These are phyloP conservation scores for Castanopsis chinensis DNA, from an alignment of 306 rosid species.

Conservation along the genomic window DNA sequence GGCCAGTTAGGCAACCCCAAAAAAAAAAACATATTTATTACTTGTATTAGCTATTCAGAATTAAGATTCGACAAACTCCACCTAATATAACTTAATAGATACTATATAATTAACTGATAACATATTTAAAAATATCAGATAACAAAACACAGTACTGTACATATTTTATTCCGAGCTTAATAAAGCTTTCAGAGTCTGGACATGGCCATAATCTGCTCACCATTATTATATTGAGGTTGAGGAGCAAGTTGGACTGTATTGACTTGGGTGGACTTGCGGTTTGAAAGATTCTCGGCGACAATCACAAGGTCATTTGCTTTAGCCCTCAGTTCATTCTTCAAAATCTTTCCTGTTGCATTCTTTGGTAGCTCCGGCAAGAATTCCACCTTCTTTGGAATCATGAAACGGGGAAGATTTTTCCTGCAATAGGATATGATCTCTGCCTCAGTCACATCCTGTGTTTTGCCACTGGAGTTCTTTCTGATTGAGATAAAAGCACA, in stretches of 20 bases:
- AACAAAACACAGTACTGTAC: constrained; percentile 20
- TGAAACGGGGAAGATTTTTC: constrained; percentile 38
- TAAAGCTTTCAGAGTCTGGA: constrained; percentile 56
- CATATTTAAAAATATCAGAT: not conserved
- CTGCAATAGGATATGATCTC: constrained; percentile 34
- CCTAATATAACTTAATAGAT: too few species aligned
- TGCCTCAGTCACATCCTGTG: constrained; percentile 13
- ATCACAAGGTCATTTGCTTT: constrained; percentile 15
- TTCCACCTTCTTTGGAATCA: constrained; percentile 48
- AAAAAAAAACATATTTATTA: too few species aligned
- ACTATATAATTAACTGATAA: too few species aligned
- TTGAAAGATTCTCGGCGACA: constrained; percentile 4
- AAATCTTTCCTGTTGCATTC: constrained; percentile 41
- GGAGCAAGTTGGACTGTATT: not conserved
- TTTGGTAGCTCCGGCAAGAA: constrained; percentile 40
- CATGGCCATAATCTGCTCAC: constrained; percentile 36
- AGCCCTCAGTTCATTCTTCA: constrained; percentile 33
- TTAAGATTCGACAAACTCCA: too few species aligned
- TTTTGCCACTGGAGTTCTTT: not conserved
- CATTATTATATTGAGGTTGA: not conserved
- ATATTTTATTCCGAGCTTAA: not conserved
- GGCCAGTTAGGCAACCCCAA: too few species aligned
- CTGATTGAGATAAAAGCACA: constrained; percentile 66
- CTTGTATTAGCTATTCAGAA: too few species aligned
- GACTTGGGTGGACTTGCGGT: constrained; percentile 3